phyloP scores from a whole-genome alignment of 164 flowering plant species.

The Vitis rotundifolia region DNA sequence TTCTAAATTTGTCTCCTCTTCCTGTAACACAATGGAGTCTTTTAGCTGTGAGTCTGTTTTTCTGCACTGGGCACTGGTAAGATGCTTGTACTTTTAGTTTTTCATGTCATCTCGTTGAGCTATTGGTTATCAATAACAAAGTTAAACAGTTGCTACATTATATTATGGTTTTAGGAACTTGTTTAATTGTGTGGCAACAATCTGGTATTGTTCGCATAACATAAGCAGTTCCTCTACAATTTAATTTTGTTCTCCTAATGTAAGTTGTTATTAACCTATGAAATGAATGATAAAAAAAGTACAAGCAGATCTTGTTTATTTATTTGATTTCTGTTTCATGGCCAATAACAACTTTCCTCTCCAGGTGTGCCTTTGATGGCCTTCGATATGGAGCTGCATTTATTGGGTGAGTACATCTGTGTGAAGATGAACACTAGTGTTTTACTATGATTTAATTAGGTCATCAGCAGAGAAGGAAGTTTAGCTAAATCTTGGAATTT shows the following conservation, averaged over 20 bases:
- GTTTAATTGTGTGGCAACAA: not conserved
- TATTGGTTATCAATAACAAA: not conserved
- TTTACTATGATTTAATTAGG: too few species aligned
- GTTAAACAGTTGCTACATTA: not conserved
- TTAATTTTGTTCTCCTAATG: not conserved
- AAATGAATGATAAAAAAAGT: too few species aligned
- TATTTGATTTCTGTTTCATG: not conserved
- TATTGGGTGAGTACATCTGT: slow-evolving; percentile 66
- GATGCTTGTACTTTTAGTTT: slow-evolving; percentile 6
- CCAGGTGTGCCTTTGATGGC: slow-evolving; percentile 98
- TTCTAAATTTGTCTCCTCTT: slow-evolving; percentile 35
- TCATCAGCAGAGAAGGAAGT: too few species aligned
- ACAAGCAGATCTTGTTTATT: too few species aligned
- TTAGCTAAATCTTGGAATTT: too few species aligned
- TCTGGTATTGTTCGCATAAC: not conserved
- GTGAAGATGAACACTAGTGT: not conserved
- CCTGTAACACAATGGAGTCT: slow-evolving; percentile 84
- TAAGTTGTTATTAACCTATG: too few species aligned
- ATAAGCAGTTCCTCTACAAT: not conserved
- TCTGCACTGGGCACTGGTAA: slow-evolving; percentile 92
- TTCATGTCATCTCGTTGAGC: not conserved
- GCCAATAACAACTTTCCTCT: slow-evolving; percentile 8
- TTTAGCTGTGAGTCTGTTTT: slow-evolving; percentile 82
- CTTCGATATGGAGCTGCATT: slow-evolving; percentile 97
- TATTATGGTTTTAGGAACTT: not conserved